A percentile compares a stretch with the other conserved stretches of the same genome.
phyloP scores from a whole-genome alignment of 371 early-diverging fungal species.

The Rhizomucor pusillus region DNA sequence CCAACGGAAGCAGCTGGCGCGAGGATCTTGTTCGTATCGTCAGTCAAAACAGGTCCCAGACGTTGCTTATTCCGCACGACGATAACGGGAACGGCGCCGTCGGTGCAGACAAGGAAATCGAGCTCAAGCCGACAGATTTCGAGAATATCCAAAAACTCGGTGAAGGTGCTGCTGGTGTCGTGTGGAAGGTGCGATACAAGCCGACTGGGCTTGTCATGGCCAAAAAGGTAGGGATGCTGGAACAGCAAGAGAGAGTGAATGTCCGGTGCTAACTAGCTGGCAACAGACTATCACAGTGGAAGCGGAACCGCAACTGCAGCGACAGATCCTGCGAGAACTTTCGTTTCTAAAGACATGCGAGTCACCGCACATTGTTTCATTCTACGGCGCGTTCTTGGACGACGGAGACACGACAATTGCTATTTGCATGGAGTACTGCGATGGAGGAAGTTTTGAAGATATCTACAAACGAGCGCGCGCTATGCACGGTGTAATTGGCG shows the following conservation, averaged over 20 bases:
- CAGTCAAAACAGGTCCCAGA: constrained; percentile 21
- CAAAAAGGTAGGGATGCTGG: constrained; percentile 87
- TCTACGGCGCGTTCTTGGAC: constrained; percentile 90
- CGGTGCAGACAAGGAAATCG: constrained; percentile 12
- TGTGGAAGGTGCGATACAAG: constrained; percentile 78
- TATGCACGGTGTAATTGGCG: constrained; percentile 66
- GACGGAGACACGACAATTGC: constrained; percentile 81
- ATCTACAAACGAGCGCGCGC: constrained; percentile 72
- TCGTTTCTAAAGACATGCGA: constrained; percentile 84
- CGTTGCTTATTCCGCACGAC: constrained; percentile 7
- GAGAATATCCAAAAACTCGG: constrained; percentile 75
- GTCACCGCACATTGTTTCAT: constrained; percentile 89
- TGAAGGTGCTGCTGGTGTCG: constrained; percentile 92
- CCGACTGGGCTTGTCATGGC: constrained; percentile 88
- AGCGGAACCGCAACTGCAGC: constrained; percentile 66
- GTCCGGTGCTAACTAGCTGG: too few species aligned
- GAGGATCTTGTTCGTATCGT: constrained; percentile 36
- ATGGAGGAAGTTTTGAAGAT: constrained; percentile 80
- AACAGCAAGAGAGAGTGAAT: constrained; percentile 56
- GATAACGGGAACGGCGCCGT: constrained; percentile 7
- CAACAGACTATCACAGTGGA: constrained; percentile 66
- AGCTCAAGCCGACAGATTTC: constrained; percentile 57
- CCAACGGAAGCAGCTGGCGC: constrained; percentile 20
- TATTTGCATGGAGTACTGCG: constrained; percentile 94
- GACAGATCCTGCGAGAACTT: constrained; percentile 88